These are phyloP conservation scores for Silene conica DNA, from an alignment of 148 eudicot species.

Conservation along the genomic window DNA sequence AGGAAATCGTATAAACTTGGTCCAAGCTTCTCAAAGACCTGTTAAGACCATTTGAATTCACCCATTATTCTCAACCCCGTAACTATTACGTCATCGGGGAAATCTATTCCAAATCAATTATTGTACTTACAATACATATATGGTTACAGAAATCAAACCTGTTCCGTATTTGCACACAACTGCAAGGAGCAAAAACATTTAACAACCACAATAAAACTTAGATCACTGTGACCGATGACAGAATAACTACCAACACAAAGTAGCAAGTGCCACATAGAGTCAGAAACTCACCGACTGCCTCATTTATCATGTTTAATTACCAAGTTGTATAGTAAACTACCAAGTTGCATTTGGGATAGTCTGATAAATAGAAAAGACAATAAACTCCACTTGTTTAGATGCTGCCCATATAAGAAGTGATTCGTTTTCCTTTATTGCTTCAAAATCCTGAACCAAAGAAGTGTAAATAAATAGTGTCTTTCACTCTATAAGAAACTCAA, in stretches of 20 bases:
- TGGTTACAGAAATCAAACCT: conserved; percentile 99
- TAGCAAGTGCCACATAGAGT: conserved; percentile 7
- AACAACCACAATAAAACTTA: conserved; percentile 30
- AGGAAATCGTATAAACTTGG: conserved; percentile 90
- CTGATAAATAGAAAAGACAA: too few relatives aligned
- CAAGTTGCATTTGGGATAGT: too few relatives aligned
- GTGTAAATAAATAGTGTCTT: too few relatives aligned
- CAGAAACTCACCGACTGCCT: conserved; percentile 60
- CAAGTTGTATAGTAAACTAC: too few relatives aligned
- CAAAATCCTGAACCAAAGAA: too few relatives aligned
- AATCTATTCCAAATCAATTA: conserved; percentile 49
- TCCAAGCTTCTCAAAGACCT: conserved; percentile 98
- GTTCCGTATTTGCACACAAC: conserved; percentile 99
- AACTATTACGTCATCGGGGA: conserved; percentile 33
- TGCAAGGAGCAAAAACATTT: conserved; percentile 79
- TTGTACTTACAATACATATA: conserved; percentile 96
- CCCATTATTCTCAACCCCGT: conserved; percentile 50
- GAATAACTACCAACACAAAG: conserved; percentile 18
- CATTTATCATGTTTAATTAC: conserved; percentile 73
- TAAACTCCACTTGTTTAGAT: too few relatives aligned
- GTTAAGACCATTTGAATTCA: conserved; percentile 77
- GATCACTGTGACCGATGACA: conserved; percentile 18
- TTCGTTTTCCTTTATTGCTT: too few relatives aligned
- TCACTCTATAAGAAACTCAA: too few relatives aligned
- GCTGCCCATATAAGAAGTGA: too few relatives aligned